Conservation (phyloP, 805 yeast species). For the Lachancea kluyveri region DNA sequence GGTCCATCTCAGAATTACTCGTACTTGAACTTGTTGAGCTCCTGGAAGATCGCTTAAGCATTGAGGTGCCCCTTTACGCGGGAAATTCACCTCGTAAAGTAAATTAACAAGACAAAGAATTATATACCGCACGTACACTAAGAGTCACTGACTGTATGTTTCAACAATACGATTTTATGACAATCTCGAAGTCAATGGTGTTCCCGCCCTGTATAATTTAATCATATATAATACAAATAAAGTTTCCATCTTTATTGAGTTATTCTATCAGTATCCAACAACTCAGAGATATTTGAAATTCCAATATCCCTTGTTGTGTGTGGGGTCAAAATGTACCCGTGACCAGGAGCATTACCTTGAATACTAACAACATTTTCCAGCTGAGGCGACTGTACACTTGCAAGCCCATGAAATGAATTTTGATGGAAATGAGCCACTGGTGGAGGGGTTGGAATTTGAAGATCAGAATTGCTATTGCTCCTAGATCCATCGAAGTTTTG, state of each 20-base stretch:
- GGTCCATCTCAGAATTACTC: conserved; percentile 37
- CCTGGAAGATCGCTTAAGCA: conserved; percentile 38
- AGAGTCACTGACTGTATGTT: no score
- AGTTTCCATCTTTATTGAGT: conserved; percentile 29
- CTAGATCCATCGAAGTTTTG: neutral
- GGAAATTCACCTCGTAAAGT: no score
- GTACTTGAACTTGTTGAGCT: conserved; percentile 42
- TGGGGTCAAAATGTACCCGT: conserved; percentile 25
- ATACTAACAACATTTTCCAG: conserved; percentile 25
- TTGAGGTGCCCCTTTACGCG: no score
- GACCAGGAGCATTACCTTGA: conserved; percentile 27
- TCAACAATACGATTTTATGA: no score
- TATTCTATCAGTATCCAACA: conserved; percentile 28
- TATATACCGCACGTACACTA: no score
- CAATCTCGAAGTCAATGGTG: no score
- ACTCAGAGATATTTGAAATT: conserved; percentile 20
- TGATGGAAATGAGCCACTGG: conserved; percentile 21
- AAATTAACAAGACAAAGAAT: no score
- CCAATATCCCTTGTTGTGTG: conserved; percentile 24
- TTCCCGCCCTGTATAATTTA: no score
- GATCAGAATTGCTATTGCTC: neutral
- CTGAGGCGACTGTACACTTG: conserved; percentile 20
- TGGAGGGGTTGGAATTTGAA: conserved; percentile 17
- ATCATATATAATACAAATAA: no score
- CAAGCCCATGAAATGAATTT: conserved; percentile 8